Base-by-base conservation (phyloP, 2,329 filamentous ascomycete species). In the Phialophora macrospora region DNA sequence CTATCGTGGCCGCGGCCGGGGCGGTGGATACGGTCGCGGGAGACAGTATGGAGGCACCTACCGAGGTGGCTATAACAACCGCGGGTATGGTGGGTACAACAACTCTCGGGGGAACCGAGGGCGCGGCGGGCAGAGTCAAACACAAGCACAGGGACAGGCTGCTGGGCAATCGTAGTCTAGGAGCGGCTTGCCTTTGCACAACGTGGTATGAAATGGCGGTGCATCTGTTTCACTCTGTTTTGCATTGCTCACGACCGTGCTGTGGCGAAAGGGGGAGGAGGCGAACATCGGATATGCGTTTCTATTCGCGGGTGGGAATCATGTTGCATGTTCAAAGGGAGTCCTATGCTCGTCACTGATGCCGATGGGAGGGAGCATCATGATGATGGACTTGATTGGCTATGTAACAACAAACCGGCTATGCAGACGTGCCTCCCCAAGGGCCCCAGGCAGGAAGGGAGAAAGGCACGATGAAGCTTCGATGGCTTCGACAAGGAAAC, bases 1-100 rank as follows among this genome's bases (percentile, higher is more conserved):
- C 69, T 95, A 88, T 78, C 89, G 93, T 59, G 91, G 92, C 32
- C 86, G 92, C 51, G 91, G 91, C 41, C 88, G 93, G 64, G 91
- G 91, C 24, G 86, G 90, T 56, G 88, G 90, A 28, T 80, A 84
- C 60, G 84, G 84, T 38, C 77, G 82, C 67, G 82, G 84, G 22
- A 80, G 84, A 66, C 83, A 83, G 51, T 75, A 80, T 68, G 79
- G 80, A 48, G 78, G 81, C 52, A 81, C 82, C 63, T 81, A 80
- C 64, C 78, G 80, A 60, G 80, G 77, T 51, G 38, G 38, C 17
- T 44, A 44, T n/a, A 71, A 74, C 22, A 77, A 78, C 54, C 67
- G 71, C 20, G 69, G 69, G 49, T 63, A 63, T 55, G 64, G 62
- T 56, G 65, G 62, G 14, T 65, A 64, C 55, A 51, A 48, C 54